phyloP scores from a whole-genome alignment of 371 early-diverging fungal genomes.

The Mucor mucedo region DNA sequence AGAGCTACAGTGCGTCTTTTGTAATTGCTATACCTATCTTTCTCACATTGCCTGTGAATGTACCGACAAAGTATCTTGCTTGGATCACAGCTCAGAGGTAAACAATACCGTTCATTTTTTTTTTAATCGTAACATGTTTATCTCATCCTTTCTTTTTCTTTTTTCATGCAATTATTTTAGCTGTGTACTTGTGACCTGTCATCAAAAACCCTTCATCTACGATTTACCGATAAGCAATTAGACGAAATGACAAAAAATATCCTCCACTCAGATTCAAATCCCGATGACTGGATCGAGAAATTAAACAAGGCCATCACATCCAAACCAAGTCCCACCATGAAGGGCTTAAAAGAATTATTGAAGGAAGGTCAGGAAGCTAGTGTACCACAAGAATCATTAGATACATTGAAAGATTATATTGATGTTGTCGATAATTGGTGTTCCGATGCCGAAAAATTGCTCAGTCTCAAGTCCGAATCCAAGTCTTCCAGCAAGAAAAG shows the following conservation, averaged over 20 bases:
- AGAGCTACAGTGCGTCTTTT: constrained; percentile 71
- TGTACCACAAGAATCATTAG: constrained; percentile 37
- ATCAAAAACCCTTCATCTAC: constrained; percentile 49
- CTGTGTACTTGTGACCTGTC: constrained; percentile 59
- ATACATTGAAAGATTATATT: constrained; percentile 52
- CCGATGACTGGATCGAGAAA: constrained; percentile 52
- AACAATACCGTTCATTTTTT: constrained; percentile 1
- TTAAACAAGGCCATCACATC: constrained; percentile 37
- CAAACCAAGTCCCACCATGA: constrained; percentile 57
- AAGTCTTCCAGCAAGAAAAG: constrained; percentile 4
- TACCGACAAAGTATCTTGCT: constrained; percentile 64
- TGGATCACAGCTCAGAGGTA: constrained; percentile 67
- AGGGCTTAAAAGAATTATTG: constrained; percentile 53
- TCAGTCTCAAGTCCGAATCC: constrained; percentile 26
- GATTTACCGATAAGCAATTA: constrained; percentile 62
- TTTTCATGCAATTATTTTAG: constrained; percentile 25
- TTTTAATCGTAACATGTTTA: not conserved
- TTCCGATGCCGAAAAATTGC: constrained; percentile 40
- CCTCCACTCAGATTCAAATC: constrained; percentile 23
- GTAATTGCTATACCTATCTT: constrained; percentile 75
- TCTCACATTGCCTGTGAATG: constrained; percentile 73
- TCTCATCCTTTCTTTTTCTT: not conserved
- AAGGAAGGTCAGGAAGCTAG: constrained; percentile 55
- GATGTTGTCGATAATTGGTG: constrained; percentile 56
- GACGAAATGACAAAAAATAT: constrained; percentile 39